Evolutionary conservation across 768 basidiomycete species (phyloP).

Genomic region (Boletus eberwhitei): DNA sequence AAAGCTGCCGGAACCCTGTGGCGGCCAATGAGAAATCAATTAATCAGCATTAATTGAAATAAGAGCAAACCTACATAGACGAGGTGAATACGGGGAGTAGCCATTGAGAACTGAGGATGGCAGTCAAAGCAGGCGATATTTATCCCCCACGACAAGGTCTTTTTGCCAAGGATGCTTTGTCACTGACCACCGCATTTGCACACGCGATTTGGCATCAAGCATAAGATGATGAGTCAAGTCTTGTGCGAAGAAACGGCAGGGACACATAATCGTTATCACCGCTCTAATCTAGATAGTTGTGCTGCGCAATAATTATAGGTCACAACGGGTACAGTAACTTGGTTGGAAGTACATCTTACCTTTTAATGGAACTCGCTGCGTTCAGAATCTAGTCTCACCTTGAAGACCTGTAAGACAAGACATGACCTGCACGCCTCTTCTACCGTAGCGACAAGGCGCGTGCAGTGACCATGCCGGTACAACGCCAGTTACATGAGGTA

Average conservation of each 20-base stretch:
- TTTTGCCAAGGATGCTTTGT: background rate
- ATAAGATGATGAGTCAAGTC: background rate
- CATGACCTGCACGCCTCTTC: background rate
- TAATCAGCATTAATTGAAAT: background rate
- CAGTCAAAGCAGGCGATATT: background rate
- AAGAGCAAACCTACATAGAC: background rate
- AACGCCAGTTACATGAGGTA: slow-evolving; percentile 18
- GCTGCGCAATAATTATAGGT: background rate
- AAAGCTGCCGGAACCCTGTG: background rate
- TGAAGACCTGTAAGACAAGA: background rate
- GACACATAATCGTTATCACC: background rate
- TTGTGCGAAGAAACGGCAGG: background rate
- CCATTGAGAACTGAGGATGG: background rate
- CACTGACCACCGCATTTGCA: background rate
- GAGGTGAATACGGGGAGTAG: background rate
- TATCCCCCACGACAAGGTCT: background rate
- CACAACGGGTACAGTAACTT: no score
- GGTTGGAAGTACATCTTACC: background rate
- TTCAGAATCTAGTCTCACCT: background rate
- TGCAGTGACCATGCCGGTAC: no score
- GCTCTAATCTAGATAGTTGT: background rate
- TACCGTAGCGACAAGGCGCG: background rate
- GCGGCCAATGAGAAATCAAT: background rate
- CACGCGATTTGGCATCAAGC: background rate
- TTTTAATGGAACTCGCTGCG: background rate